phyloP scores from a whole-genome alignment of 108 stramenopile species.

The Cyclotella atomus region DNA sequence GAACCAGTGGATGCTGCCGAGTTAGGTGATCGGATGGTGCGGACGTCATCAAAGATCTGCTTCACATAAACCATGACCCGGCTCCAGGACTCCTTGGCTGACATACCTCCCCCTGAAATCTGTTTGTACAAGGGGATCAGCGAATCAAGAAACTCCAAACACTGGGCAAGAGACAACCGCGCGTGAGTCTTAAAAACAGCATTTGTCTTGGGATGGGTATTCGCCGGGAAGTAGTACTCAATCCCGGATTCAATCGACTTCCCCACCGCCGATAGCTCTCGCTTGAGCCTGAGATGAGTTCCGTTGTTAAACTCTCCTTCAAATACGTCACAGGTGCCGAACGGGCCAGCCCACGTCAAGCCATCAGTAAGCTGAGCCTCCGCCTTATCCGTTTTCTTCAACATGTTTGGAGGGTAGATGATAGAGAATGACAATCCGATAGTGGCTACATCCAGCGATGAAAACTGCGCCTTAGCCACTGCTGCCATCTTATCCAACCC shows the following conservation, averaged over 20 bases:
- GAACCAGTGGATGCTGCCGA: neutral
- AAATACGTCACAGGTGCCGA: neutral
- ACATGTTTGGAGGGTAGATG: neutral
- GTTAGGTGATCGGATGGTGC: neutral
- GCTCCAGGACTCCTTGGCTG: neutral
- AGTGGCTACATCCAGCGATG: neutral
- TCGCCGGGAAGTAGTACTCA: neutral
- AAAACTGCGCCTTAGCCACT: slow-evolving; percentile 2
- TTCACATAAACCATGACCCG: neutral
- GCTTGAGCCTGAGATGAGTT: neutral
- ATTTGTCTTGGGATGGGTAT: neutral
- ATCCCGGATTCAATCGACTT: neutral
- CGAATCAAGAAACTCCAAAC: neutral
- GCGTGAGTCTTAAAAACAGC: neutral
- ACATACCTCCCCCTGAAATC: neutral
- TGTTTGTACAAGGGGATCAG: slow-evolving; percentile 1
- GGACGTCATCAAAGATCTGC: neutral
- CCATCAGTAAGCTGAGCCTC: slow-evolving; percentile 2
- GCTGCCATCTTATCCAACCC: slow-evolving; percentile 1
- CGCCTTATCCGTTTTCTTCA: neutral
- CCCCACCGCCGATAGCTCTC: neutral
- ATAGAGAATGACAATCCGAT: neutral
- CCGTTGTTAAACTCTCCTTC: neutral
- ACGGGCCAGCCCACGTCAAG: neutral
- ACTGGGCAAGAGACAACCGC: neutral